phyloP scores from a whole-genome alignment of 1,139 yeast genomes.

The Diutina sp. region DNA sequence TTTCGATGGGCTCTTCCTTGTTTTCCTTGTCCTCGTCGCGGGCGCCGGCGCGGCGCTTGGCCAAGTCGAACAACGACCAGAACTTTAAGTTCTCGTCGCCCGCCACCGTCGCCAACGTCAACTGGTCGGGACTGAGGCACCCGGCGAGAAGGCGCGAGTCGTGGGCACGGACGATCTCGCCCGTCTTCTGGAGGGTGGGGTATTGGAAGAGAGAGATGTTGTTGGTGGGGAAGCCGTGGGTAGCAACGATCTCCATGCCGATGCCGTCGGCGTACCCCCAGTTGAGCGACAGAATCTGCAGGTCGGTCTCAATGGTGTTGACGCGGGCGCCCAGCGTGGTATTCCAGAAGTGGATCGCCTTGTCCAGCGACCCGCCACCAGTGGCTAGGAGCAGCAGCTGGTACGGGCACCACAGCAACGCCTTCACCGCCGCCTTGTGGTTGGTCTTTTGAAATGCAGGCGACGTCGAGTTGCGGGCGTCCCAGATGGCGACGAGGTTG shows the following conservation, averaged over 20 bases:
- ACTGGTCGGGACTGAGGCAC: slow-evolving; percentile 79
- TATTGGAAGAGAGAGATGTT: slow-evolving; percentile 75
- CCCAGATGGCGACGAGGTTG: slow-evolving; percentile 91
- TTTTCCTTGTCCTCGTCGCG: neutral
- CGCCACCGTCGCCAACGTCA: slow-evolving; percentile 87
- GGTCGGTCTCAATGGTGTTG: slow-evolving; percentile 81
- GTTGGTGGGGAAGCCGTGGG: slow-evolving; percentile 90
- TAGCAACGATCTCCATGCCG: slow-evolving; percentile 79
- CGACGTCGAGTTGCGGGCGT: slow-evolving; percentile 42
- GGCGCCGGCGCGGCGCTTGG: neutral
- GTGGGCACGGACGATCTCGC: slow-evolving; percentile 79
- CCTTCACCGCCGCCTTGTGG: slow-evolving; percentile 93
- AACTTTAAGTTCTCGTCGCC: slow-evolving; percentile 95
- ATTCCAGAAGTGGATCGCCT: slow-evolving; percentile 90
- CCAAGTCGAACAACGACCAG: slow-evolving; percentile 76
- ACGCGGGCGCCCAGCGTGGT: slow-evolving; percentile 81
- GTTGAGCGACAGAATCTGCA: slow-evolving; percentile 83
- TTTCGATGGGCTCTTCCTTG: neutral
- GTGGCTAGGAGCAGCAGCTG: slow-evolving; percentile 76
- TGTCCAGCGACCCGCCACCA: slow-evolving; percentile 93
- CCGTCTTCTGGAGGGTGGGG: slow-evolving; percentile 79
- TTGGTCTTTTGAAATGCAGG: slow-evolving; percentile 54
- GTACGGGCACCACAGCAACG: slow-evolving; percentile 91
- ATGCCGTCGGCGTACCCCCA: slow-evolving; percentile 77
- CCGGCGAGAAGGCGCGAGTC: slow-evolving; percentile 81